These are phyloP conservation scores for Nannochloris sp. DNA, from an alignment of 139 green algal genomes.

Conservation along the genomic window DNA sequence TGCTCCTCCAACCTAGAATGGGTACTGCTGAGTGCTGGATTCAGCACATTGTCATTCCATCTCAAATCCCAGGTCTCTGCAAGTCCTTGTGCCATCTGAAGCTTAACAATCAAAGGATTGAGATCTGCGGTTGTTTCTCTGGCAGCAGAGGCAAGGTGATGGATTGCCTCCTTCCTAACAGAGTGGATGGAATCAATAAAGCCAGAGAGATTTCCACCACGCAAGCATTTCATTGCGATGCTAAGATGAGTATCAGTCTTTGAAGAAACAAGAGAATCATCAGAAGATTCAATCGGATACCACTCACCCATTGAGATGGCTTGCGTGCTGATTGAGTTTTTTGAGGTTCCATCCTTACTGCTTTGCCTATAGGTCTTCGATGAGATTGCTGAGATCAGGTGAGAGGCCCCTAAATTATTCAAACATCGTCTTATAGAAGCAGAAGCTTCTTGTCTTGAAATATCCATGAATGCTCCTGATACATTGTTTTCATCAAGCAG, in stretches of 20 bases:
- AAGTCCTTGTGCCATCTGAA: slow-evolving; percentile 52
- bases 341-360: no score
- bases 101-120: slow-evolving; percentile 44
- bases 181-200: slow-evolving; percentile 23
- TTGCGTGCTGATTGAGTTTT: no score
- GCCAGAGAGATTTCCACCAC: slow-evolving; percentile 18
- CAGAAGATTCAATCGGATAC: no score
- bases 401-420: slow-evolving; percentile 6
- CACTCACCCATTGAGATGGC: no score
- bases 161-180: slow-evolving; percentile 10
- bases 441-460: neutral
- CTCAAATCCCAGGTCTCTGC: slow-evolving; percentile 29
- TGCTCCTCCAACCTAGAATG: slow-evolving; percentile 8
- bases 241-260: no score
- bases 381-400: neutral
- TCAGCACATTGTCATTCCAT: neutral
- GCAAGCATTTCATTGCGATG: slow-evolving; percentile 11
- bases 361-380: no score
- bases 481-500: neutral
- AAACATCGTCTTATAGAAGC: neutral
- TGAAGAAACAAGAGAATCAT: no score
- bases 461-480: neutral
- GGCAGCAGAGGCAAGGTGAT: slow-evolving; percentile 18
- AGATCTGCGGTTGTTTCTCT: slow-evolving; percentile 33
- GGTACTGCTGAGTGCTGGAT: slow-evolving; percentile 5